A percentile compares a stretch with the other conserved stretches of the same genome.
Evolutionary conservation across 164 flowering plant genomes (phyloP).

Genomic region (Dillenia suffruticosa): DNA sequence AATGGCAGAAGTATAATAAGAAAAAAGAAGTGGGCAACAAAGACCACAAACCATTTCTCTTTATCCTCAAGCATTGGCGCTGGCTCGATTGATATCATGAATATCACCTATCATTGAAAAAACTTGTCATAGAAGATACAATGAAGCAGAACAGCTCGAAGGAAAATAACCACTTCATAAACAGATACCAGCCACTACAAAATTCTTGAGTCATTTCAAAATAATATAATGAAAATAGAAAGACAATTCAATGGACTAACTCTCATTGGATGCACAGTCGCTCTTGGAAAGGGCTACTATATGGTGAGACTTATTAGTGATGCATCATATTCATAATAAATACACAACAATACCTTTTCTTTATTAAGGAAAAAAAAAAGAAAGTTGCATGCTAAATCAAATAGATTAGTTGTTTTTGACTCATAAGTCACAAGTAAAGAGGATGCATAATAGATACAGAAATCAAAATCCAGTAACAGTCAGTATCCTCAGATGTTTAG

Average conservation of each 20-base stretch:
- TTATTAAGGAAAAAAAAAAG: too few species aligned
- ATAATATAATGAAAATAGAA: background rate
- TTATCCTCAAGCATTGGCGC: slow-evolving; percentile 99
- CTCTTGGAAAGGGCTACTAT: slow-evolving; percentile 44
- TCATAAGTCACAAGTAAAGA: too few species aligned
- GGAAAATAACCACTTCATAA: too few species aligned
- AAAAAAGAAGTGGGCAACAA: background rate
- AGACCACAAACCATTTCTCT: slow-evolving; percentile 83
- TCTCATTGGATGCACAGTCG: slow-evolving; percentile 98
- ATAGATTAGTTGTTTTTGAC: too few species aligned
- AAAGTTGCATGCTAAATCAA: too few species aligned
- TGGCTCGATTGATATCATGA: slow-evolving; percentile 96
- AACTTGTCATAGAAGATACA: background rate
- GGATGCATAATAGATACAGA: too few species aligned
- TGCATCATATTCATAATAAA: background rate
- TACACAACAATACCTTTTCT: background rate
- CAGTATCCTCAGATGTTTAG: too few species aligned
- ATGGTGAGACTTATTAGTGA: too few species aligned
- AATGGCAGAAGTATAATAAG: background rate
- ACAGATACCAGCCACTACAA: too few species aligned
- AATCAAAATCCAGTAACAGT: too few species aligned
- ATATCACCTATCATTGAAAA: slow-evolving; percentile 56
- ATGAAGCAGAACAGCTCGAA: too few species aligned
- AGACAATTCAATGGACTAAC: slow-evolving; percentile 51
- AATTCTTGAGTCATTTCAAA: too few species aligned